phyloP scores from a whole-genome alignment of 345 rosid species.

The Citrus sp. region DNA sequence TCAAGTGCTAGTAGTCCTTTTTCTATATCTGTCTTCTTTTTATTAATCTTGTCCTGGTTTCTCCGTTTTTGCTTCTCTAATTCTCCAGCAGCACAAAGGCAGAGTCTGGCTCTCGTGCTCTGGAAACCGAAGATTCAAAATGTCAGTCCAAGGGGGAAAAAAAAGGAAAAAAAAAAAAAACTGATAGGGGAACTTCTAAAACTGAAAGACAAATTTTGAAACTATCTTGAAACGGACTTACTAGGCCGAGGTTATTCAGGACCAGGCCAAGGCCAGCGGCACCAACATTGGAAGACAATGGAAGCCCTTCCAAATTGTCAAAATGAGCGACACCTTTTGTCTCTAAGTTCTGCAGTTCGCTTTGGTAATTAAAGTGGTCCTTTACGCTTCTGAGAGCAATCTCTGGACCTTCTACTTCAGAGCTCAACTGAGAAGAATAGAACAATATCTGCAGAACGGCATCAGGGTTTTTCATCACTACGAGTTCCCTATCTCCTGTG shows the following conservation, averaged over 20 bases:
- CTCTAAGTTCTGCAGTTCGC: conserved; percentile 31
- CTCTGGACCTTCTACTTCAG: conserved; percentile 24
- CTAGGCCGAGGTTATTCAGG: conserved; percentile 67
- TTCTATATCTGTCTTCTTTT: conserved; percentile 25
- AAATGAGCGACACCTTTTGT: conserved; percentile 21
- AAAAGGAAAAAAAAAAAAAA: background rate
- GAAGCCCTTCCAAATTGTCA: conserved; percentile 31
- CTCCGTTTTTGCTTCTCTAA: conserved; percentile 45
- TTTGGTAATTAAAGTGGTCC: conserved; percentile 43
- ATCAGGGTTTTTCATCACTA: conserved; percentile 59
- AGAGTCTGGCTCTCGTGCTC: conserved; percentile 55
- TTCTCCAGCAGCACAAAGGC: conserved; percentile 55
- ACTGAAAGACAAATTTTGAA: background rate
- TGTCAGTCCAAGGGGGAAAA: background rate
- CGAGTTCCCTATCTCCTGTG: conserved; percentile 39
- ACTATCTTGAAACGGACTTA: conserved; percentile 23
- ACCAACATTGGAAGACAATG: conserved; percentile 29
- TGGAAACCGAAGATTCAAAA: conserved; percentile 20
- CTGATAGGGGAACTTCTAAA: too few species aligned
- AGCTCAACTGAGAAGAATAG: conserved; percentile 51
- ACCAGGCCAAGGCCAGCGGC: conserved; percentile 6
- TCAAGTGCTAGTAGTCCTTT: conserved; percentile 13
- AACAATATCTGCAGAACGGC: conserved; percentile 71
- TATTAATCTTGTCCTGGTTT: conserved; percentile 26
- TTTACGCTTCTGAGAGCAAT: conserved; percentile 41